Conservation (phyloP, 371 early-diverging fungal species). For the Mucor mucedo region DNA sequence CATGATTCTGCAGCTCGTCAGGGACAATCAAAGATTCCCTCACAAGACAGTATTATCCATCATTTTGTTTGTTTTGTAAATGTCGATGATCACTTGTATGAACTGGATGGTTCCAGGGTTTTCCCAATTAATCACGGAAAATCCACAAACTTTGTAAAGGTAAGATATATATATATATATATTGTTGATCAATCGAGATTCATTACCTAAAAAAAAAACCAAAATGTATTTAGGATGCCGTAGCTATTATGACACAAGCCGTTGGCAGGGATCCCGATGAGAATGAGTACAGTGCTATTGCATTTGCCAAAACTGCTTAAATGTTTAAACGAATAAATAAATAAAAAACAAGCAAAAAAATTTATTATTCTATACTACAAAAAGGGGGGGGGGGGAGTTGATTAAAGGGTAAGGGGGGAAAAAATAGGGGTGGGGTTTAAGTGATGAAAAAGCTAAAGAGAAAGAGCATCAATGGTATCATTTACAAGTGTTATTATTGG, state of each 20-base stretch:
- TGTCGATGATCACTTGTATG: conserved; percentile 77
- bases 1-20: conserved; percentile 65
- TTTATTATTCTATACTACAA: not conserved
- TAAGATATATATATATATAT: conserved; percentile 25
- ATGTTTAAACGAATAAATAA: not conserved
- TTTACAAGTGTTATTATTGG: not conserved
- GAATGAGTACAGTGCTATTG: conserved; percentile 73
- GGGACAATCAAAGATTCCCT: conserved; percentile 85
- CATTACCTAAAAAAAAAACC: not conserved
- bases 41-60: conserved; percentile 73
- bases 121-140: conserved; percentile 88
- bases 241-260: conserved; percentile 68
- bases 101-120: conserved; percentile 85
- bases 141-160: conserved; percentile 63
- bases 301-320: conserved; percentile 41
- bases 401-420: not conserved
- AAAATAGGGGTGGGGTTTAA: not conserved
- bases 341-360: not conserved
- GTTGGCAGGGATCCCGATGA: conserved; percentile 77
- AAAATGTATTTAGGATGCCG: conserved; percentile 58
- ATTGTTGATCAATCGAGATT: not conserved
- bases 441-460: not conserved
- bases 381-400: not conserved
- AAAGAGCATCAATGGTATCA: not conserved
- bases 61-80: conserved; percentile 88